Evolutionary conservation across 176 grass and related monocot species (phyloP).

Genomic region (Hordeum marinum): DNA sequence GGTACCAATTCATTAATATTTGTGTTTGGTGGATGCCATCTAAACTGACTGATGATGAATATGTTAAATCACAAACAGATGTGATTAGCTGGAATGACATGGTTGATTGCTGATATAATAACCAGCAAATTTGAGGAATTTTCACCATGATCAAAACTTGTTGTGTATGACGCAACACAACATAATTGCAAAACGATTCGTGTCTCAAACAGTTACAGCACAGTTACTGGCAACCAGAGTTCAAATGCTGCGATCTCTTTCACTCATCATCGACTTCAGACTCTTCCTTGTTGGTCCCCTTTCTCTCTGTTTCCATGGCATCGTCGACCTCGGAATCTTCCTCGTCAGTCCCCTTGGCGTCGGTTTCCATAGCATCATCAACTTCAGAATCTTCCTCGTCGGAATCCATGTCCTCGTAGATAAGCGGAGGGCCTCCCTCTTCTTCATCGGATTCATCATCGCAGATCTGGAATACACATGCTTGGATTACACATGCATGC

Average conservation of each 20-base stretch:
- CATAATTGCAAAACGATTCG: not conserved
- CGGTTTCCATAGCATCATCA: slow-evolving; percentile 46
- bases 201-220: not conserved
- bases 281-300: not conserved
- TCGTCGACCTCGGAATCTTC: not conserved
- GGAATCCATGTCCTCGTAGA: slow-evolving; percentile 57
- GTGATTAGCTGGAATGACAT: not conserved
- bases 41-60: not conserved
- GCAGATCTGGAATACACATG: slow-evolving; percentile 15
- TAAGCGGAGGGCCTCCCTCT: slow-evolving; percentile 1
- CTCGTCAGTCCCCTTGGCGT: not conserved
- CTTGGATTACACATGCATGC: not conserved
- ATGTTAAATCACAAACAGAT: not conserved
- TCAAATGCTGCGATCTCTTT: not conserved
- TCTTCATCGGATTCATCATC: slow-evolving; percentile 45
- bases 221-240: not conserved
- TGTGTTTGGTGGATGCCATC: not conserved
- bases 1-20: not conserved
- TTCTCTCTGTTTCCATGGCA: slow-evolving; percentile 33
- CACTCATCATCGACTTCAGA: not conserved
- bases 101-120: no score
- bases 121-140: not conserved
- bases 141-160: not conserved
- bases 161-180: not conserved
- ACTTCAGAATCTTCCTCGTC: slow-evolving; percentile 51